phyloP scores from a whole-genome alignment of 2,329 filamentous ascomycete species.

The Fusarium floridanum region DNA sequence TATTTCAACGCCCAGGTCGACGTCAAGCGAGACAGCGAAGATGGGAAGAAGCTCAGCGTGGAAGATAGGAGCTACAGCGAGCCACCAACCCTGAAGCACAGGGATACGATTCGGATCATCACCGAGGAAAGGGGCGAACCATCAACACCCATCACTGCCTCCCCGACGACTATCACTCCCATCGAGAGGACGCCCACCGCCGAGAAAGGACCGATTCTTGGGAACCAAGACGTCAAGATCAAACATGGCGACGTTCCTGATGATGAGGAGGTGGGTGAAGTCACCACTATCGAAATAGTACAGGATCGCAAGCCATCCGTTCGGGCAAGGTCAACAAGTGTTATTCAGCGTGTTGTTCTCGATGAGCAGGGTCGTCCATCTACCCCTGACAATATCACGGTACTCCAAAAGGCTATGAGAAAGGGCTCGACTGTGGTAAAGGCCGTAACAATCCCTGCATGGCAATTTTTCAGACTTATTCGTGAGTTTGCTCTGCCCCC shows the following conservation, averaged over 20 bases:
- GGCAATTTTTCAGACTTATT: constrained; percentile 96
- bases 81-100: constrained; percentile 44
- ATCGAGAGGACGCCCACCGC: constrained; percentile 33
- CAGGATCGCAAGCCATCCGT: constrained; percentile 50
- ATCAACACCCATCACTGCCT: constrained; percentile 51
- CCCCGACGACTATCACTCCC: constrained; percentile 49
- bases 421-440: constrained; percentile 70
- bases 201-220: constrained; percentile 26
- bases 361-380: constrained; percentile 63
- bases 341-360: constrained; percentile 71
- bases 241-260: constrained; percentile 22
- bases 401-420: constrained; percentile 59
- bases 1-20: constrained; percentile 97
- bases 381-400: constrained; percentile 56
- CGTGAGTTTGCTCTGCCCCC: constrained; percentile 67
- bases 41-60: constrained; percentile 60
- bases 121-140: constrained; percentile 50
- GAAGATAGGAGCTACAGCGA: constrained; percentile 47
- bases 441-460: constrained; percentile 94
- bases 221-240: constrained; percentile 2
- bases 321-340: constrained; percentile 68
- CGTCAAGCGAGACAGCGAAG: constrained; percentile 79
- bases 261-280: constrained; percentile 35
- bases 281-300: constrained; percentile 29
- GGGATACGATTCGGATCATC: constrained; percentile 52